Conservation (phyloP, 345 rosid species). For the Corchorus olitorius region DNA sequence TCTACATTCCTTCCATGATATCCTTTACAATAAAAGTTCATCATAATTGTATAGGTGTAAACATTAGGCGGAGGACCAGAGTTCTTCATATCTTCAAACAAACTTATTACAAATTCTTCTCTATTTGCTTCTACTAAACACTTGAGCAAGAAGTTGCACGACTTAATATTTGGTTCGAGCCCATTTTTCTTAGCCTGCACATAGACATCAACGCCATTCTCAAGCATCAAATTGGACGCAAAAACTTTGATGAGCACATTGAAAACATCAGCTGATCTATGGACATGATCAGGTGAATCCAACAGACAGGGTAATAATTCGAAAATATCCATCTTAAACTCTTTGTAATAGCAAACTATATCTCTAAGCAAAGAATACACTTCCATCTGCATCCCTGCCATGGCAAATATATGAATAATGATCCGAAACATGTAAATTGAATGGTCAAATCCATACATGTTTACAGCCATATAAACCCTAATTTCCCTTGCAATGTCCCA, state of each 20-base stretch:
- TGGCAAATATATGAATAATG: conserved; percentile 39
- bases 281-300: conserved; percentile 30
- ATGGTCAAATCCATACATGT: conserved; percentile 31
- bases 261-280: conserved; percentile 24
- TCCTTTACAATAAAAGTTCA: conserved; percentile 46
- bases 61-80: conserved; percentile 52
- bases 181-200: conserved; percentile 35
- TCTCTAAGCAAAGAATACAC: conserved; percentile 47
- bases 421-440: conserved; percentile 36
- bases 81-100: conserved; percentile 45
- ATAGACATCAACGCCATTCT: conserved; percentile 38
- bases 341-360: conserved; percentile 31
- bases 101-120: conserved; percentile 24
- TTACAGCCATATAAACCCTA: conserved; percentile 32
- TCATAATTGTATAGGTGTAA: conserved; percentile 52
- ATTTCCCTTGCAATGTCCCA: conserved; percentile 38
- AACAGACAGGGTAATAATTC: conserved; percentile 38
- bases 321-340: conserved; percentile 34
- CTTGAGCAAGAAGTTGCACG: conserved; percentile 68
- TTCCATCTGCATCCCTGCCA: conserved; percentile 36
- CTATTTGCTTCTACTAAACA: conserved; percentile 42
- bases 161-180: conserved; percentile 31
- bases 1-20: conserved; percentile 27
- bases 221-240: conserved; percentile 51
- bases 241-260: conserved; percentile 52